phyloP scores from a whole-genome alignment of 2,329 filamentous ascomycete genomes.

The Aspergillus luchuensis region DNA sequence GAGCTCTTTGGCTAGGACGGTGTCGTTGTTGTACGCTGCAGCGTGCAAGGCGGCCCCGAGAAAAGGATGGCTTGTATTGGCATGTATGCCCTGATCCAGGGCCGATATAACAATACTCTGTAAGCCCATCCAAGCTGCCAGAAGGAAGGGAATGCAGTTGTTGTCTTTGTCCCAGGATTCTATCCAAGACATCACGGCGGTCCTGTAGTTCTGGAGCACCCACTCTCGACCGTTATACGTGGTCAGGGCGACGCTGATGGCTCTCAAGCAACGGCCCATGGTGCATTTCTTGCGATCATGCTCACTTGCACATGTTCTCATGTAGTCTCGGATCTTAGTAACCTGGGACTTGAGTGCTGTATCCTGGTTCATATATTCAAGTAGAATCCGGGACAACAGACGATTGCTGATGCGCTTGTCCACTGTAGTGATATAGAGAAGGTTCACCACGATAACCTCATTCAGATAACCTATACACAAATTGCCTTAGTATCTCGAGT shows the following conservation, averaged over 20 bases:
- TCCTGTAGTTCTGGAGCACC: background rate
- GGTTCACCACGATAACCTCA: background rate
- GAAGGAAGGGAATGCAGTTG: background rate
- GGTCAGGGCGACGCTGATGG: conserved; percentile 1
- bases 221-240: background rate
- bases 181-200: background rate
- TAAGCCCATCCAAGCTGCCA: conserved; percentile 9
- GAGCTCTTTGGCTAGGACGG: background rate
- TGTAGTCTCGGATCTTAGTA: background rate
- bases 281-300: background rate
- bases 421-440: too few relatives aligned
- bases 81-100: background rate
- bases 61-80: background rate
- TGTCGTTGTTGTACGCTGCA: conserved; percentile 3
- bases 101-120: background rate
- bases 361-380: background rate
- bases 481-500: background rate
- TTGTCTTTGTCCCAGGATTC: background rate
- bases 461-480: background rate
- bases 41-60: conserved; percentile 5
- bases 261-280: background rate
- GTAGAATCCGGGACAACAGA: too few relatives aligned
- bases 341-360: background rate
- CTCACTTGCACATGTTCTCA: background rate
- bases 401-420: too few relatives aligned